Conservation (phyloP, 2,329 filamentous ascomycete species). For the Claviceps spartinae region DNA sequence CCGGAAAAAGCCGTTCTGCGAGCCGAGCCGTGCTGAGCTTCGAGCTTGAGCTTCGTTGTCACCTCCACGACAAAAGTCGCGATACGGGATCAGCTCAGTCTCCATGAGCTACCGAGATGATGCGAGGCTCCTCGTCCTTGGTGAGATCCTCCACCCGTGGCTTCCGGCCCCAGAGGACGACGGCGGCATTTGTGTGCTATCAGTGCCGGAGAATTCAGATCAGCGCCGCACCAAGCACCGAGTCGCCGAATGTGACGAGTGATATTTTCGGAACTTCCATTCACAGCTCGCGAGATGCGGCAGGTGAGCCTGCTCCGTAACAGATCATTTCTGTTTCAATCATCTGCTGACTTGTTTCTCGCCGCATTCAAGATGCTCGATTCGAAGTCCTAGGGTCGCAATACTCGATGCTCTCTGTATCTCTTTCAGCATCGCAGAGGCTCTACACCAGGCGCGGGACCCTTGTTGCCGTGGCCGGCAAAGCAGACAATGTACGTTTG, state of each 20-base stretch:
- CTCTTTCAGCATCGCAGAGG: conserved; percentile 81
- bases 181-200: conserved; percentile 30
- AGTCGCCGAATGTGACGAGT: conserved; percentile 33
- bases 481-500: conserved; percentile 83
- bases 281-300: conserved; percentile 31
- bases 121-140: conserved; percentile 31
- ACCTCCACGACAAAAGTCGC: no score
- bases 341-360: background rate
- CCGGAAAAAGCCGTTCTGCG: conserved; percentile 20
- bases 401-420: conserved; percentile 87
- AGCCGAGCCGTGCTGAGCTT: background rate
- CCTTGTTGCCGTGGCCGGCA: conserved; percentile 77
- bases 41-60: background rate
- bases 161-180: conserved; percentile 13
- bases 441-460: conserved; percentile 88
- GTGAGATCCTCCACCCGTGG: conserved; percentile 22
- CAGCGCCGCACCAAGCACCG: conserved; percentile 44
- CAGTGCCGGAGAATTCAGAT: conserved; percentile 51
- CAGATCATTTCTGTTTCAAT: background rate
- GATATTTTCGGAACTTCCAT: conserved; percentile 42
- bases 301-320: conserved; percentile 28
- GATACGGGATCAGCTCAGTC: background rate
- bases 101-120: conserved; percentile 12
- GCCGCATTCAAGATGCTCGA: conserved; percentile 58
- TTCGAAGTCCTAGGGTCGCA: conserved; percentile 90